phyloP scores from a whole-genome alignment of 2,329 filamentous ascomycete genomes.

The Paecilomyces sp. region DNA sequence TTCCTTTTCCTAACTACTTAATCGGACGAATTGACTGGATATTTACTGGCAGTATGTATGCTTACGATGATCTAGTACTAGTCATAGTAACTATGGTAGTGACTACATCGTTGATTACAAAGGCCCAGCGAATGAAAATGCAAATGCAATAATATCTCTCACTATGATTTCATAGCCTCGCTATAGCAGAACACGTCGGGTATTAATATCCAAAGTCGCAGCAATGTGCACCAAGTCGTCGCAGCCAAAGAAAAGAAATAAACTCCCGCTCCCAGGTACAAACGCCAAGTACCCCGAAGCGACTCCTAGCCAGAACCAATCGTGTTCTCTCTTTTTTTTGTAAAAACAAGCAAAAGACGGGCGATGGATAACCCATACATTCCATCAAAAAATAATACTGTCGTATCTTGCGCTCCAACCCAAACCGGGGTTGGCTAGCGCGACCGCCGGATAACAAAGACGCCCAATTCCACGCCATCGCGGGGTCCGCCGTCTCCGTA shows the following conservation, averaged over 20 bases:
- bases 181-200: constrained; percentile 6
- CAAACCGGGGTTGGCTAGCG: constrained; percentile 12
- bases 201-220: constrained; percentile 11
- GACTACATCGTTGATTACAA: not conserved
- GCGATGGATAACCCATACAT: not conserved
- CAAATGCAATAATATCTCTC: not conserved
- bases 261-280: constrained; percentile 1
- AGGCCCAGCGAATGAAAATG: too few species aligned
- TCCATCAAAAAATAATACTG: not conserved
- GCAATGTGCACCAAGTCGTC: constrained; percentile 1
- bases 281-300: constrained; percentile 1
- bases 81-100: too few species aligned
- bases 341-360: not conserved
- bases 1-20: too few species aligned
- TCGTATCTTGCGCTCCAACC: not conserved
- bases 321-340: not conserved
- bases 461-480: constrained; percentile 39
- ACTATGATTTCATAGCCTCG: not conserved
- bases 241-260: not conserved
- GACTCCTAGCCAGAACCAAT: not conserved
- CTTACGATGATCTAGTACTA: too few species aligned
- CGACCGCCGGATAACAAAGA: constrained; percentile 43
- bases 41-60: too few species aligned
- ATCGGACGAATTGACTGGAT: too few species aligned
- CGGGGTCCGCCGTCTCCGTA: constrained; percentile 40